Base-by-base conservation (phyloP, 2,329 filamentous ascomycete genomes). In the Alternaria hordeiaustralica region DNA sequence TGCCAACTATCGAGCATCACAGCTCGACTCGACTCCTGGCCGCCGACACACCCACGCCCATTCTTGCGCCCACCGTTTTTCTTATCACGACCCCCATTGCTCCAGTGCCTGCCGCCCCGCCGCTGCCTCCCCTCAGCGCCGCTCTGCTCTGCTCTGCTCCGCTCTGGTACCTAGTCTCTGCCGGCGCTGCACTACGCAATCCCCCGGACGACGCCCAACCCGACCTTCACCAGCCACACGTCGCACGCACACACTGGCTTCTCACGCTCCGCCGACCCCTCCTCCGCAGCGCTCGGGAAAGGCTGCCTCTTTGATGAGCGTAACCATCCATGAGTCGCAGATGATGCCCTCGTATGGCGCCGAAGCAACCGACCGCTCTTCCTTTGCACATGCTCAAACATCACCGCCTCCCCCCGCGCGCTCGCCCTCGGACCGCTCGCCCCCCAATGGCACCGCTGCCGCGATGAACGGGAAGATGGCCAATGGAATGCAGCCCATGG, bases 331-430 rank as follows among this genome's bases (percentile, higher is more conserved):
- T 75, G 75, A 75, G 71, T 75, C 72, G 65, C 75, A 72, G 70
- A 79, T 78, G 69, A 87, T 87, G 85, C 84, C 85, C 78, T 82
- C 82, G 69, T 81, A 84, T 76, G 76, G 84, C 75, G 78, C 82
- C 74, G 83, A 84, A 74, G 78, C 83, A 68, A 78, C 72, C 74
- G 80, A 74, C 76, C 67, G 59, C 49, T 55, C 65, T 26, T 63
- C 66, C 50, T 68, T 67, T 63, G 63, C 64, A 49, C 78, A 71
- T 71, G 75, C 75, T 50, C 79, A 76, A 73, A 74, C 78, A 65
- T 75, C 76, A 60, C 77, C 75, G 63, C 66, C 70, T 60, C 61
- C 71, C 53, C 70, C 70, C 58, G 66, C 72, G 59, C 75, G 70
- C 68, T 70, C 69, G 33, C 69, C 74, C 18, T 68, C 63, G 23